These are phyloP conservation scores for Epichloe glyceriae DNA, from an alignment of 2,329 filamentous ascomycete genomes.

Conservation along the genomic window DNA sequence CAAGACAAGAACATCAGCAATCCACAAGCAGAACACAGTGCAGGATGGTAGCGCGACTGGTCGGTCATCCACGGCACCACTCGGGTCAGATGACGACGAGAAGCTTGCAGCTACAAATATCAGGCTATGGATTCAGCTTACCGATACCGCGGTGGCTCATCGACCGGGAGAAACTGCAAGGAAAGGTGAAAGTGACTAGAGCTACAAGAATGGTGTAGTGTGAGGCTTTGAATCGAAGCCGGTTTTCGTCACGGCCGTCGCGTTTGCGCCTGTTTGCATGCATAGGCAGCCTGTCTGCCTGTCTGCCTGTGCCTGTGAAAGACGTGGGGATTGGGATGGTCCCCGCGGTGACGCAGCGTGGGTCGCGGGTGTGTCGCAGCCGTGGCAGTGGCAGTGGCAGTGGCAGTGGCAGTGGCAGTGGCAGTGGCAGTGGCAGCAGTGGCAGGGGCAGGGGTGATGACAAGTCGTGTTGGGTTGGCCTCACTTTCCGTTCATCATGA, in stretches of 20 bases:
- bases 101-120: background rate
- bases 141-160: background rate
- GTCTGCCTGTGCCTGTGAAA: background rate
- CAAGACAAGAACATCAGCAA: background rate
- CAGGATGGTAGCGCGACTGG: background rate
- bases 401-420: background rate
- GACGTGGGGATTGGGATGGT: background rate
- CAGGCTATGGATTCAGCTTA: background rate
- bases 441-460: background rate
- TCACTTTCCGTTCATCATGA: too few relatives aligned
- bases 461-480: background rate
- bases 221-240: background rate
- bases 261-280: background rate
- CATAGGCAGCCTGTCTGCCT: background rate
- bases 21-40: background rate
- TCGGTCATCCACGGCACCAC: background rate
- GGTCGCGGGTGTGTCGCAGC: background rate
- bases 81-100: background rate
- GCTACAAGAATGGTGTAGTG: background rate
- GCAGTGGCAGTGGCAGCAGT: background rate
- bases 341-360: conserved; percentile 14
- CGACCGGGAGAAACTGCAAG: too few relatives aligned
- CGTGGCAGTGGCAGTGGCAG: background rate
- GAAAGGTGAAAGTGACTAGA: background rate
- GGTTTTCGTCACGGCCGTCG: background rate